Conservation (phyloP, 129 eudicot species). For the Lonicera japonica region DNA sequence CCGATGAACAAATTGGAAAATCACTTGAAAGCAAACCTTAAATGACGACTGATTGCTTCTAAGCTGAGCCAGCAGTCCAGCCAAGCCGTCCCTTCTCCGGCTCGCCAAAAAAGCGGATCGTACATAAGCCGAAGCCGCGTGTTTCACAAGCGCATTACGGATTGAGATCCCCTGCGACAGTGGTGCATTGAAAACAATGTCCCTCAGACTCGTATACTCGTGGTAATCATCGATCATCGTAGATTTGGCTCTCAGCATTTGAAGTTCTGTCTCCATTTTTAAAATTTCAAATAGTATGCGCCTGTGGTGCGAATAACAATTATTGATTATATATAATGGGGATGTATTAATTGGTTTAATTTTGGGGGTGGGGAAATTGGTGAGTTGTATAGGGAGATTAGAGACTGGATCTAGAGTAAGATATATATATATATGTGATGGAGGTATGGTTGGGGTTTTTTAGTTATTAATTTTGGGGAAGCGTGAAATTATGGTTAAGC, state of each 20-base stretch:
- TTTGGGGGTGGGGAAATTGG: too few species aligned
- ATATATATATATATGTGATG: too few species aligned
- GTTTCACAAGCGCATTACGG: constrained; percentile 46
- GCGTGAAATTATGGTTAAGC: too few species aligned
- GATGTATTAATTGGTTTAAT: too few species aligned
- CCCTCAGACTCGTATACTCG: constrained; percentile 49
- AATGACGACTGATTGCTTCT: constrained; percentile 4
- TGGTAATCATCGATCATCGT: constrained; percentile 18
- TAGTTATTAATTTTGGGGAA: too few species aligned
- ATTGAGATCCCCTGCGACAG: constrained; percentile 32
- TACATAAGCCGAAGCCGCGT: constrained; percentile 55
- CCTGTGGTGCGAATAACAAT: too few species aligned
- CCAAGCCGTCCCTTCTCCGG: constrained; percentile 22
- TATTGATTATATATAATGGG: too few species aligned
- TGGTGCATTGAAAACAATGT: constrained; percentile 22
- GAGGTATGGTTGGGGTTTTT: too few species aligned
- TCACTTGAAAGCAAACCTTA: constrained; percentile 21
- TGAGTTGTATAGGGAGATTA: too few species aligned
- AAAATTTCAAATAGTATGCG: too few species aligned
- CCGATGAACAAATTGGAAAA: constrained; percentile 15
- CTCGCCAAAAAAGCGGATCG: constrained; percentile 40
- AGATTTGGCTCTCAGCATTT: constrained; percentile 15
- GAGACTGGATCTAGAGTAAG: too few species aligned
- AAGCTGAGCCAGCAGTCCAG: constrained; percentile 13
- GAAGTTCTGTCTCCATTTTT: constrained; percentile 30